phyloP scores from a whole-genome alignment of 2,329 filamentous ascomycete genomes.

The Bisporella sp. region DNA sequence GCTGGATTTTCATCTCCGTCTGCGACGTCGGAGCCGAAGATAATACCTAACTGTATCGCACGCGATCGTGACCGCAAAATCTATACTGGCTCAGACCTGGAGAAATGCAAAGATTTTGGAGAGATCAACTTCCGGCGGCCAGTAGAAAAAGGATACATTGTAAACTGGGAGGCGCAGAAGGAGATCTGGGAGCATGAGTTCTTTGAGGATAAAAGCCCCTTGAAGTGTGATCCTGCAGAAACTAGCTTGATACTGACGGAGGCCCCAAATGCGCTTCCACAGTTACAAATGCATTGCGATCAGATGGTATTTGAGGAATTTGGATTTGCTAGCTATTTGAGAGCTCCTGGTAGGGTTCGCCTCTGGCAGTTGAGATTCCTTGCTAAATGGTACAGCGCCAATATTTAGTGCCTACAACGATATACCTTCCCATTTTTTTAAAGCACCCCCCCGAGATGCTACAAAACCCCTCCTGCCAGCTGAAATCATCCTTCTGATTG shows the following conservation, averaged over 20 bases:
- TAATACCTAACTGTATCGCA: conserved; percentile 85
- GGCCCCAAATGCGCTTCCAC: conserved; percentile 73
- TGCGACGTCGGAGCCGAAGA: conserved; percentile 46
- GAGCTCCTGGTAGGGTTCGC: conserved; percentile 54
- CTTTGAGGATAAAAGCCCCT: conserved; percentile 59
- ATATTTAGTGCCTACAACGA: conserved; percentile 79
- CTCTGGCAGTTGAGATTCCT: conserved; percentile 8
- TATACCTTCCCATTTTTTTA: conserved; percentile 58
- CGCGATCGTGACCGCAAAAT: conserved; percentile 72
- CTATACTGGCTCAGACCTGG: conserved; percentile 74
- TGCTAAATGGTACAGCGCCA: conserved; percentile 43
- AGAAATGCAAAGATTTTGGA: conserved; percentile 78
- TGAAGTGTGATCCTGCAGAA: conserved; percentile 67
- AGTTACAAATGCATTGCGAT: conserved; percentile 82
- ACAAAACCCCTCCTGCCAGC: conserved; percentile 46
- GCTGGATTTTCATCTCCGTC: conserved; percentile 58
- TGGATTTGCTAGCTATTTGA: conserved; percentile 80
- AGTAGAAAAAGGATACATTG: conserved; percentile 88
- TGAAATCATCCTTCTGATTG: conserved; percentile 81
- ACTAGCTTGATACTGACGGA: conserved; percentile 84
- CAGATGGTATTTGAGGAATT: conserved; percentile 98
- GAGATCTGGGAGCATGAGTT: conserved; percentile 93
- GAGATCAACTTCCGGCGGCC: conserved; percentile 82
- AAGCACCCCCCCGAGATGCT: conserved; percentile 44
- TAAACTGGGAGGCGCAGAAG: conserved; percentile 94